These are phyloP conservation scores for Rhizophora mangle DNA, from an alignment of 345 rosid species.

Conservation along the genomic window DNA sequence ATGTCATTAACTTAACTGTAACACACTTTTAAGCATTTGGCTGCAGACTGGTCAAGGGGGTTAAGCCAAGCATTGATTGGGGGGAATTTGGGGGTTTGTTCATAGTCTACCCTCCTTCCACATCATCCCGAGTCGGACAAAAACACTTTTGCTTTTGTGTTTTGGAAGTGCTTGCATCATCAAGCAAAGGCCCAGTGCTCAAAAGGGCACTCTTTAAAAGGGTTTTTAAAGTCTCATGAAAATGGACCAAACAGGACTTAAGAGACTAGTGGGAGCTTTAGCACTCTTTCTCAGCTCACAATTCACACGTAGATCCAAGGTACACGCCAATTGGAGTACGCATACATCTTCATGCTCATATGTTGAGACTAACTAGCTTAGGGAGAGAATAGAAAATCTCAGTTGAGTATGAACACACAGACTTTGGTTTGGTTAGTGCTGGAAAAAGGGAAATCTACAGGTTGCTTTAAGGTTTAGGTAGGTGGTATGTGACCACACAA, in stretches of 20 bases:
- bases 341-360: not conserved
- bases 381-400: not conserved
- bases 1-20: slow-evolving; percentile 3
- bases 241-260: slow-evolving; percentile 21
- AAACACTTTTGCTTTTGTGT: slow-evolving; percentile 33
- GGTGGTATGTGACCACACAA: too few species aligned
- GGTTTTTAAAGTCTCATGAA: slow-evolving; percentile 9
- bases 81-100: slow-evolving; percentile 34
- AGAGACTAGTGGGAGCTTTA: slow-evolving; percentile 12
- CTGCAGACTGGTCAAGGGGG: slow-evolving; percentile 23
- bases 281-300: slow-evolving; percentile 1
- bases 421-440: not conserved
- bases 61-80: slow-evolving; percentile 11
- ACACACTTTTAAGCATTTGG: not conserved
- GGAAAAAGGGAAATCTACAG: slow-evolving; percentile 4
- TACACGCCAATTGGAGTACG: not conserved
- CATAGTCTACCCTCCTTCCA: slow-evolving; percentile 29
- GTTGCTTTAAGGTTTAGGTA: slow-evolving; percentile 4
- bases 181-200: slow-evolving; percentile 9
- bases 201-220: slow-evolving; percentile 10
- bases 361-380: slow-evolving; percentile 22
- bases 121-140: slow-evolving; percentile 53
- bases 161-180: slow-evolving; percentile 31
- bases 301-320: slow-evolving; percentile 26
- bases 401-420: not conserved